phyloP scores from a whole-genome alignment of 208 protist genomes.

The Trypanosoma theileri region DNA sequence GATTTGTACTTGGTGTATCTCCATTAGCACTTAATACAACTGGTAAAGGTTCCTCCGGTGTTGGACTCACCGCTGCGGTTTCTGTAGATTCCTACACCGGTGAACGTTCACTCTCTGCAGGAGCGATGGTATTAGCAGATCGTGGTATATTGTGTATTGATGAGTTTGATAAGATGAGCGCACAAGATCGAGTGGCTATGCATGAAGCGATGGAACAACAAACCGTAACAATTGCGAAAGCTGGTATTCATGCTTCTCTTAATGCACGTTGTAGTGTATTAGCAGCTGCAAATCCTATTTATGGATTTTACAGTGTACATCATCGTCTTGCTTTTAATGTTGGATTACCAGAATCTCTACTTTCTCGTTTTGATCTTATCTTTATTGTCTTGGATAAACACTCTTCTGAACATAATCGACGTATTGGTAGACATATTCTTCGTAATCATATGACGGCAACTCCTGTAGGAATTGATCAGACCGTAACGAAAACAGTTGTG shows the following conservation, averaged over 20 bases:
- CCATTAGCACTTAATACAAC: slow-evolving; percentile 98
- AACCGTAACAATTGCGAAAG: slow-evolving; percentile 99
- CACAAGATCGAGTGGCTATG: slow-evolving; percentile 96
- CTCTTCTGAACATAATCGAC: slow-evolving; percentile 87
- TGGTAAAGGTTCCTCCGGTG: slow-evolving; percentile 96
- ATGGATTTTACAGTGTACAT: slow-evolving; percentile 96
- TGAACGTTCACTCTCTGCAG: slow-evolving; percentile 96
- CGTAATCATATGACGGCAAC: slow-evolving; percentile 91
- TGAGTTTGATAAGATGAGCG: slow-evolving; percentile 99
- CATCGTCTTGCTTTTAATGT: slow-evolving; percentile 96
- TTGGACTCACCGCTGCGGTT: slow-evolving; percentile 99
- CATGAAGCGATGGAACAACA: slow-evolving; percentile 99
- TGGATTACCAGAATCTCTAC: slow-evolving; percentile 97
- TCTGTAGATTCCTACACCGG: slow-evolving; percentile 96
- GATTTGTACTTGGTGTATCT: slow-evolving; percentile 95
- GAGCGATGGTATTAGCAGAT: slow-evolving; percentile 99
- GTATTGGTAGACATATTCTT: slow-evolving; percentile 96
- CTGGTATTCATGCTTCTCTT: slow-evolving; percentile 98
- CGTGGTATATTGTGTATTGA: slow-evolving; percentile 99
- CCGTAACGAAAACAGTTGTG: slow-evolving; percentile 60
- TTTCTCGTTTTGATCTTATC: slow-evolving; percentile 99
- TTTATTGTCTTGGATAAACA: slow-evolving; percentile 99
- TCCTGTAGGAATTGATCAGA: slow-evolving; percentile 57
- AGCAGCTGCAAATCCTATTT: slow-evolving; percentile 99
- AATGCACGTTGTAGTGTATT: slow-evolving; percentile 99